Evolutionary conservation across 495 filamentous ascomycete species (phyloP), one percentile per base, ranked within the genome.

Genomic region (Podospora australis): DNA sequence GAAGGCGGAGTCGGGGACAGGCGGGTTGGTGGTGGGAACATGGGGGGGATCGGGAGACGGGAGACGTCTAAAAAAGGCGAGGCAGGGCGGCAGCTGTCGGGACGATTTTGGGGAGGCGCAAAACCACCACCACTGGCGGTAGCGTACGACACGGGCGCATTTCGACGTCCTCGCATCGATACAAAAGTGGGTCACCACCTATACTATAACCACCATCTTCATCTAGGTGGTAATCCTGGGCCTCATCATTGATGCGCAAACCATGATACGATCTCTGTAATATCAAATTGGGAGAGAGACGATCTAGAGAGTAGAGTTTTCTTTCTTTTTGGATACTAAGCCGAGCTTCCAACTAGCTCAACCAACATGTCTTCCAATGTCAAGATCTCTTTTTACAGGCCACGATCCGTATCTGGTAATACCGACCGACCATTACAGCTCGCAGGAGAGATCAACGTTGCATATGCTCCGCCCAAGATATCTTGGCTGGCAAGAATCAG

Each of bases 11-110:
- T 49, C 53, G 61, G 54, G 51, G 45, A 38, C 47, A 49, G 48
- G 48, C 50, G 48, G 35, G 49, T 54, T 44, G 55, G 53, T 42
- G 50, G 56, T 44, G 56, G 51, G 49, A 44, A 51, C 48, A 59
- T 59, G 32, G 30, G 32, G 32, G n/a, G 40, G 38, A 40, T 40
- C 17, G 61, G 58, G 54, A 46, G 52, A 62, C 58, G 53, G 61
- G 52, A 60, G 57, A 58, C 50, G 60, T 60, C 53, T 53, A 49
- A 54, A 49, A 53, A 52, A 46, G 45, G 50, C 55, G 42, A 52
- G 59, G 59, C 46, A 52, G 48, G 54, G 52, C 61, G 54, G 59
- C 52, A 62, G 59, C 50, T 55, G 56, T 55, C 59, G 56, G 56
- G 46, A 57, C 44, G 52, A 56, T 44, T 54, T 61, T 36, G 53